These are phyloP conservation scores for Plicaturopsis crispa DNA, from an alignment of 768 basidiomycete species.

Conservation along the genomic window DNA sequence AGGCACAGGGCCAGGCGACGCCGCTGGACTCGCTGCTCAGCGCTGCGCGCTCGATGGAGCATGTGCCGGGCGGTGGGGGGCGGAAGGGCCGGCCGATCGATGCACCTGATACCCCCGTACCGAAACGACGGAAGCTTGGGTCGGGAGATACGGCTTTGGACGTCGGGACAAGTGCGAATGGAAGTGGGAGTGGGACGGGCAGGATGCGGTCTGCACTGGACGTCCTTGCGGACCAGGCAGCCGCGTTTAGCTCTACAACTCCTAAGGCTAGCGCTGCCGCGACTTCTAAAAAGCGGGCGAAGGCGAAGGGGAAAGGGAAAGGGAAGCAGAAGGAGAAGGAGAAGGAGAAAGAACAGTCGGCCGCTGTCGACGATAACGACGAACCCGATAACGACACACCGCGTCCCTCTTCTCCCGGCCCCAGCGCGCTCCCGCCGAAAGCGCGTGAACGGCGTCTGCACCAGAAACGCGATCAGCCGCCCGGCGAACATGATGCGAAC, in stretches of 20 bases:
- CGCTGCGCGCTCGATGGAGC: conserved; percentile 48
- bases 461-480: no score
- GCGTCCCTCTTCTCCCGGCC: no score
- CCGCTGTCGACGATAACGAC: no score
- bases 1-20: conserved; percentile 26
- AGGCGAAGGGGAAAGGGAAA: conserved; percentile 8
- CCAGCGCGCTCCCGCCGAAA: no score
- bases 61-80: conserved; percentile 2
- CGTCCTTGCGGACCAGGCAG: conserved; percentile 69
- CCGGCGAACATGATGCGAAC: no score
- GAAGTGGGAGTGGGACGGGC: conserved; percentile 5
- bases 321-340: conserved; percentile 17
- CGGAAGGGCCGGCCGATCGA: conserved; percentile 17
- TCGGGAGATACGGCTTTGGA: background rate
- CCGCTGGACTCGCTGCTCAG: conserved; percentile 54
- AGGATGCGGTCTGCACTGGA: conserved; percentile 52
- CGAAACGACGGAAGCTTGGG: conserved; percentile 28
- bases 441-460: no score
- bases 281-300: conserved; percentile 10
- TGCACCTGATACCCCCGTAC: conserved; percentile 25
- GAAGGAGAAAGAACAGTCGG: conserved; percentile 7
- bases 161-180: background rate
- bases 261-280: no score
- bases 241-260: conserved; percentile 39
- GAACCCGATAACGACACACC: no score